A percentile compares a stretch with the other conserved stretches of the same genome.
Conservation (phyloP, 2,329 filamentous ascomycete species). For the Chrysoporthe cubensis region DNA sequence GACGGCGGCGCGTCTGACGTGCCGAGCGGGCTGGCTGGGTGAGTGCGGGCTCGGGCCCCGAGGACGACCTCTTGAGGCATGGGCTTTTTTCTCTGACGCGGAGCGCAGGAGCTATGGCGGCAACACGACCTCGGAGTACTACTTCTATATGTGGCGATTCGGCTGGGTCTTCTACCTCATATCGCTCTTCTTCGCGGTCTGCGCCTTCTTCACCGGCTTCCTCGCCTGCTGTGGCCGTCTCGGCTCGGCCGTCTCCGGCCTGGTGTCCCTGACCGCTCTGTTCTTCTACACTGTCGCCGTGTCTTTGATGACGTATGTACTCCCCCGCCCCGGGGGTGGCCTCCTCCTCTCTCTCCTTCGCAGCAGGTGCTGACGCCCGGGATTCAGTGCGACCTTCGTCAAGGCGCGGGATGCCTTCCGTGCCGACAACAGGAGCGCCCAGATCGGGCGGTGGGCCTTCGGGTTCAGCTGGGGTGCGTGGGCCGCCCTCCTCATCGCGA, state of each 20-base stretch:
- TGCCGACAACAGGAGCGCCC: conserved; percentile 56
- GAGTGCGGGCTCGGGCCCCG: not conserved
- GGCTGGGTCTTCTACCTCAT: conserved; percentile 92
- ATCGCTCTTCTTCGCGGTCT: conserved; percentile 74
- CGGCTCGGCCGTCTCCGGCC: conserved; percentile 67
- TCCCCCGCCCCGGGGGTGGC: conserved; percentile 2
- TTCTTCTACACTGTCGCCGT: conserved; percentile 71
- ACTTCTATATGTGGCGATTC: conserved; percentile 87
- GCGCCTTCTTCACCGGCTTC: conserved; percentile 70
- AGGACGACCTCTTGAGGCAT: not conserved
- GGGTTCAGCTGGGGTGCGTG: conserved; percentile 78
- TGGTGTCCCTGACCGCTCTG: conserved; percentile 63
- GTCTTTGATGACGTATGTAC: conserved; percentile 74
- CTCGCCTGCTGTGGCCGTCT: conserved; percentile 73
- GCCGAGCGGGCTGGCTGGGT: conserved; percentile 53
- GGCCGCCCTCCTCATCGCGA: conserved; percentile 67
- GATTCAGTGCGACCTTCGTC: conserved; percentile 61
- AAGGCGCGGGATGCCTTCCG: conserved; percentile 70
- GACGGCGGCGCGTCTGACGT: conserved; percentile 48
- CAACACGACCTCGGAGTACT: conserved; percentile 60
- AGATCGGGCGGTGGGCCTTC: conserved; percentile 70
- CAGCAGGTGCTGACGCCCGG: not conserved
- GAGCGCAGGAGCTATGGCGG: conserved; percentile 46
- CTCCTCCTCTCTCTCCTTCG: conserved; percentile 19
- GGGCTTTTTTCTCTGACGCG: not conserved